Percentiles rank a stretch among this genome's conserved stretches.
Conservation (phyloP, 495 filamentous ascomycete genomes). For the Trichoderma asperelloides region DNA sequence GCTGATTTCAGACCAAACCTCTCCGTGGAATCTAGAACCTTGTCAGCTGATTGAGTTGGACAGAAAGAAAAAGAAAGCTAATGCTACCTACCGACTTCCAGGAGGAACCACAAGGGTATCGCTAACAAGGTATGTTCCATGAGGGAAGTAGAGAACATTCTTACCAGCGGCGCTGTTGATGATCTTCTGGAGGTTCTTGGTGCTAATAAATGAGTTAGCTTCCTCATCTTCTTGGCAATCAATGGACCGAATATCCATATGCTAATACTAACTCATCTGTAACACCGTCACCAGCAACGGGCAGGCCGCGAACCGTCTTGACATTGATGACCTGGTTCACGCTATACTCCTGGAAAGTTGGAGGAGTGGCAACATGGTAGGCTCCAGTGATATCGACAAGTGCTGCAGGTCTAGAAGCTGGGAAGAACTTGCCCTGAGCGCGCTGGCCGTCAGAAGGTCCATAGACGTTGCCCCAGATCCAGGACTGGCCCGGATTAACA, state of each 20-base stretch:
- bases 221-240: background rate
- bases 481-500: conserved; percentile 12
- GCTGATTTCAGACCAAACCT: conserved; percentile 36
- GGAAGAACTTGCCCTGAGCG: conserved; percentile 13
- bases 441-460: background rate
- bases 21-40: conserved; percentile 1
- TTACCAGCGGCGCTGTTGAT: conserved; percentile 36
- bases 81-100: conserved; percentile 42
- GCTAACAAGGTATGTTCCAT: conserved; percentile 51
- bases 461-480: conserved; percentile 22
- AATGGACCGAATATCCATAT: background rate
- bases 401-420: conserved; percentile 19
- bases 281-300: conserved; percentile 19
- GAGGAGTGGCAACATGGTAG: conserved; percentile 27
- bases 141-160: conserved; percentile 52
- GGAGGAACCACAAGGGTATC: conserved; percentile 48
- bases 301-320: conserved; percentile 28
- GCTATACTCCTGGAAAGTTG: conserved; percentile 36
- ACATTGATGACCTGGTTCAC: conserved; percentile 40
- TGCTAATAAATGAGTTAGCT: conserved; percentile 16
- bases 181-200: conserved; percentile 42
- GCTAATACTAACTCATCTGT: conserved; percentile 11
- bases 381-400: conserved; percentile 28
- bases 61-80: background rate
- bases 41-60: too few species aligned